Evolutionary conservation across 345 rosid genomes (phyloP).

Genomic region (Melaleuca alternifolia): DNA sequence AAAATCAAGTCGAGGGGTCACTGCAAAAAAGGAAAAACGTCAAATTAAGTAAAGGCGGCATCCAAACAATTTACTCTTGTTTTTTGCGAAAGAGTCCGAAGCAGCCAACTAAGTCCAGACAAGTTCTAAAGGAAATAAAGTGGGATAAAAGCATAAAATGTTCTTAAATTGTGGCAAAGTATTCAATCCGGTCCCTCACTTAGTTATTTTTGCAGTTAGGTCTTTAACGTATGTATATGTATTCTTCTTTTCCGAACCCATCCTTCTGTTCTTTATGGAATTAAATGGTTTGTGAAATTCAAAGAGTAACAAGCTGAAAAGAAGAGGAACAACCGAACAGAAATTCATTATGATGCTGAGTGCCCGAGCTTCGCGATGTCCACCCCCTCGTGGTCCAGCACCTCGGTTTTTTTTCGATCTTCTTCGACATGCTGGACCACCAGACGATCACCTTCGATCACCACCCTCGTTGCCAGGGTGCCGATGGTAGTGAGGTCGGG

Average conservation of each 20-base stretch:
- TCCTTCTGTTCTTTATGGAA: background rate
- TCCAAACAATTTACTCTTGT: background rate
- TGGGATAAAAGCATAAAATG: too few relatives aligned
- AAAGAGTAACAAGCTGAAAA: background rate
- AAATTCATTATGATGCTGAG: background rate
- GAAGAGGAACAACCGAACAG: background rate
- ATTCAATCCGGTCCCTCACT: background rate
- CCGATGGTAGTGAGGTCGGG: too few relatives aligned
- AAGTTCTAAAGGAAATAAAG: background rate
- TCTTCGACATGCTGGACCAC: background rate
- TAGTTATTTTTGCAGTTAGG: background rate
- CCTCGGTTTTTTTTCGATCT: background rate
- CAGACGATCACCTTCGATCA: background rate
- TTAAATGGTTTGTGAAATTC: background rate
- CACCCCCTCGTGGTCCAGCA: background rate
- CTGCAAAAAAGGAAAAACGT: background rate
- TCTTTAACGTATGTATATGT: background rate
- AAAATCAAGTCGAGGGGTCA: background rate
- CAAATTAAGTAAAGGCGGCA: background rate
- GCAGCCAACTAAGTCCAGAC: background rate
- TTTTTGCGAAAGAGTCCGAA: background rate
- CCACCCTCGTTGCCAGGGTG: too few relatives aligned
- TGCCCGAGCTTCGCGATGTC: background rate
- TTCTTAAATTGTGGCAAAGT: background rate
- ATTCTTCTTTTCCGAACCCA: background rate